These are phyloP conservation scores for Lachancea nothofagi DNA, from an alignment of 805 yeast species.

Conservation along the genomic window DNA sequence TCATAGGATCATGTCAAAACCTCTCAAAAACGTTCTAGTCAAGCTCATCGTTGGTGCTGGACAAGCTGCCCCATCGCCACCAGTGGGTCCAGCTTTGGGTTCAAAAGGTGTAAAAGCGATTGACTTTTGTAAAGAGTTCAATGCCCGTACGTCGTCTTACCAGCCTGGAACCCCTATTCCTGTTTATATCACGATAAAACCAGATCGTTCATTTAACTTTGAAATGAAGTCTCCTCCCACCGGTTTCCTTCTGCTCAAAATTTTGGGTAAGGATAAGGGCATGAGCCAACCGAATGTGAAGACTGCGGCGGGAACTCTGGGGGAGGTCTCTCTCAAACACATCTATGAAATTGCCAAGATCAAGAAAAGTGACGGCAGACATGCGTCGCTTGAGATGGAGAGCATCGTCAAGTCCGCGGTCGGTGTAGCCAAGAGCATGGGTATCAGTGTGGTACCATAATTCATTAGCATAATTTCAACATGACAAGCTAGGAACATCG, in stretches of 20 bases:
- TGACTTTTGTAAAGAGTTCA: conserved; percentile 96
- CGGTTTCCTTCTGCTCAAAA: conserved; percentile 74
- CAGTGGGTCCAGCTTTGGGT: conserved; percentile 98
- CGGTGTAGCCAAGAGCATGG: conserved; percentile 85
- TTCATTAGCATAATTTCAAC: neutral
- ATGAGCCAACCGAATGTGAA: conserved; percentile 46
- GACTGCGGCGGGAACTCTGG: conserved; percentile 39
- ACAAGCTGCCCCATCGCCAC: conserved; percentile 97
- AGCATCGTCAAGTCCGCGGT: conserved; percentile 76
- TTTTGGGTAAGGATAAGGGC: conserved; percentile 69
- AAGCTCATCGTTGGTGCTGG: conserved; percentile 95
- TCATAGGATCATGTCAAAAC: conserved; percentile 25
- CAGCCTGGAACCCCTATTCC: conserved; percentile 89
- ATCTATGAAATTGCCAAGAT: conserved; percentile 92
- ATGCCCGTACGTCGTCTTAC: conserved; percentile 88
- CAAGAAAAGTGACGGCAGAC: conserved; percentile 80
- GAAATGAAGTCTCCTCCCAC: conserved; percentile 91
- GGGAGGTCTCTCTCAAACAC: conserved; percentile 74
- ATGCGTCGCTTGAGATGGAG: conserved; percentile 61
- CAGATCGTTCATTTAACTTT: conserved; percentile 86
- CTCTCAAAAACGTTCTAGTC: conserved; percentile 60
- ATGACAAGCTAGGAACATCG: neutral
- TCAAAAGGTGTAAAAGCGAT: conserved; percentile 98
- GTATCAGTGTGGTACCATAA: conserved; percentile 73
- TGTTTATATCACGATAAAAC: conserved; percentile 73